Base-by-base conservation (phyloP, 305 asterid species). In the Fraxinus velutina region DNA sequence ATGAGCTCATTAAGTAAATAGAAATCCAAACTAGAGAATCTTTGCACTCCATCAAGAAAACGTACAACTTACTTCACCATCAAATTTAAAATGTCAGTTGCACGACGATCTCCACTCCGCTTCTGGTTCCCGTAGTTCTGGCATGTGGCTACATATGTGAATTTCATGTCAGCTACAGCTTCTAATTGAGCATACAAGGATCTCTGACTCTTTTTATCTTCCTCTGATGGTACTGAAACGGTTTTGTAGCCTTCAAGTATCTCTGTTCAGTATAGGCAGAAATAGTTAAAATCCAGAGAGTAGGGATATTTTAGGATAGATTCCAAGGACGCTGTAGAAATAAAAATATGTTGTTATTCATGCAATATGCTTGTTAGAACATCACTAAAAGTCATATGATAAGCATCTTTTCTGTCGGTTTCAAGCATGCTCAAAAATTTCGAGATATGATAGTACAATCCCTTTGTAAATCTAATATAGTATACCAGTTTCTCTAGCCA, bases 111-210 rank as follows among this genome's bases (percentile, higher is more conserved):
- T 77, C 98, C 98, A 86, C 91, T 90, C 19, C 98, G 84, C 89
- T 96, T 96, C 89, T 94, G 99, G 89, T 91, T 96, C 73, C 99
- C 99, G 73, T 96, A 96, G 78, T 90, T 96, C 88, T 96, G 99
- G 86, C 99, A 96, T 81, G 99, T 96, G 78, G 99, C 98, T 30
- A 96, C 97, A 42, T 96, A 96, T 55, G 98, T 96, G 88, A 96
- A 96, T 87, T 96, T 96, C 98, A 96, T 92, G 86, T 96, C 98
- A 84, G 99, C 99, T 77, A 96, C 93, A 34, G 98, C 98, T 82
- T 96, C 98, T 83, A 93, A 87, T 82, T 92, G 97, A 81, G 98
- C 90, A 84, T 91, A 92, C 92, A 93, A 81, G 71, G 99, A 92
- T 88, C 98, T 96, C 86, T 94, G 98, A 70, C 98, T 93, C 91